Evolutionary conservation across 441 rosid genomes (phyloP).

Genomic region (Pelargonium myrrhifolium): DNA sequence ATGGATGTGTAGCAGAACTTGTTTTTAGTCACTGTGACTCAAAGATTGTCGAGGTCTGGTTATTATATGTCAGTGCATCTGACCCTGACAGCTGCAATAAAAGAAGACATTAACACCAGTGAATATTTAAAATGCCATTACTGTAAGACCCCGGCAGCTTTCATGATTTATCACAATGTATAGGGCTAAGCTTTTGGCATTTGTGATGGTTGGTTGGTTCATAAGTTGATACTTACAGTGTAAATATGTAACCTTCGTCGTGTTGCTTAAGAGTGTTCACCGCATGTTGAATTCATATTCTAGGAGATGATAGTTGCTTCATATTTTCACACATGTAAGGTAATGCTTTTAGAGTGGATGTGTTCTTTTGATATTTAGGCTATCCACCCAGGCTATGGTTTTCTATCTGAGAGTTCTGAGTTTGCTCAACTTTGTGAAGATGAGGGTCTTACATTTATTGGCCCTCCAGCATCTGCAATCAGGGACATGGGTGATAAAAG

Average conservation of each 20-base stretch:
- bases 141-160: neutral
- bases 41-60: neutral
- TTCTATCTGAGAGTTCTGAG: constrained; percentile 75
- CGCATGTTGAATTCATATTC: neutral
- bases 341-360: constrained; percentile 20
- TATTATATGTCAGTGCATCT: neutral
- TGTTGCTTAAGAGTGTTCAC: neutral
- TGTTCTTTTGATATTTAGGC: constrained; percentile 48
- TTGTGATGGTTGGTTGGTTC: constrained; percentile 7
- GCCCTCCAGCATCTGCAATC: constrained; percentile 89
- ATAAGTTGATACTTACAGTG: neutral
- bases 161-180: neutral
- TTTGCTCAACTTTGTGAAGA: constrained; percentile 85
- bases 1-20: too few relatives aligned
- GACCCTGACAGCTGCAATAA: neutral
- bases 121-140: neutral
- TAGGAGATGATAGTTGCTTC: neutral
- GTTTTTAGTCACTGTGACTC: too few relatives aligned
- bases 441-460: constrained; percentile 68
- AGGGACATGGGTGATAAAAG: constrained; percentile 97
- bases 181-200: neutral
- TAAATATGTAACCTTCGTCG: neutral
- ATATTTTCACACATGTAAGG: constrained; percentile 3
- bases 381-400: constrained; percentile 90
- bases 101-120: neutral